Conservation (phyloP, 768 basidiomycete genomes). For the Lentinula guzmanii region DNA sequence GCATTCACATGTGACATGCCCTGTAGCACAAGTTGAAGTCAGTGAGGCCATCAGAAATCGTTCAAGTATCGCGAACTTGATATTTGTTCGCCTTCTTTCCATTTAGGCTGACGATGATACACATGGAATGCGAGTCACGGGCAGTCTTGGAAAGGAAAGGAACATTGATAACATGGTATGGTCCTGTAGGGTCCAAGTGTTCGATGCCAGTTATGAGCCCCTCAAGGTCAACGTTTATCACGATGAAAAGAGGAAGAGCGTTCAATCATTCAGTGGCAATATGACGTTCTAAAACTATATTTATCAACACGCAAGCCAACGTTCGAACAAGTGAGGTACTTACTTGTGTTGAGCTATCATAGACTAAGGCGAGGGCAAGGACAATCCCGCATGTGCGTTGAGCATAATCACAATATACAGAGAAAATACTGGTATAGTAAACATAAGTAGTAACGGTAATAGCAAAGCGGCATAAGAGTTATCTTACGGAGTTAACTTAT, state of each 20-base stretch:
- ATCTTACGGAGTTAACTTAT: too few species aligned
- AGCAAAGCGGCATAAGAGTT: too few species aligned
- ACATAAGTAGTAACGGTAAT: too few species aligned
- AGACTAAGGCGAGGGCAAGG: neutral
- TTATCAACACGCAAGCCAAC: neutral
- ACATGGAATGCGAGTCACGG: conserved; percentile 1
- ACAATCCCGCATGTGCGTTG: neutral
- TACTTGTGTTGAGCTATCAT: neutral
- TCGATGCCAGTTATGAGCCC: neutral
- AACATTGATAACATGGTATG: too few species aligned
- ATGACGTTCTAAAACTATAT: neutral
- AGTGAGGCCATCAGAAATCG: neutral
- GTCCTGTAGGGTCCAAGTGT: too few species aligned
- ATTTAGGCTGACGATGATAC: neutral
- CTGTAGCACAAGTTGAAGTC: neutral
- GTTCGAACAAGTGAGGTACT: neutral
- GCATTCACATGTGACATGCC: neutral
- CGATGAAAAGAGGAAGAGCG: neutral
- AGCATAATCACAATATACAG: neutral
- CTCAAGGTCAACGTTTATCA: neutral
- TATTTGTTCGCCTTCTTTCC: neutral
- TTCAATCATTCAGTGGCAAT: too few species aligned
- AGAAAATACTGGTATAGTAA: neutral
- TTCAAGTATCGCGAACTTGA: neutral
- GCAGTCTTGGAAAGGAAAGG: neutral